Base-by-base conservation (phyloP, 306 rosid species). In the Gynostemma pentaphyllum region DNA sequence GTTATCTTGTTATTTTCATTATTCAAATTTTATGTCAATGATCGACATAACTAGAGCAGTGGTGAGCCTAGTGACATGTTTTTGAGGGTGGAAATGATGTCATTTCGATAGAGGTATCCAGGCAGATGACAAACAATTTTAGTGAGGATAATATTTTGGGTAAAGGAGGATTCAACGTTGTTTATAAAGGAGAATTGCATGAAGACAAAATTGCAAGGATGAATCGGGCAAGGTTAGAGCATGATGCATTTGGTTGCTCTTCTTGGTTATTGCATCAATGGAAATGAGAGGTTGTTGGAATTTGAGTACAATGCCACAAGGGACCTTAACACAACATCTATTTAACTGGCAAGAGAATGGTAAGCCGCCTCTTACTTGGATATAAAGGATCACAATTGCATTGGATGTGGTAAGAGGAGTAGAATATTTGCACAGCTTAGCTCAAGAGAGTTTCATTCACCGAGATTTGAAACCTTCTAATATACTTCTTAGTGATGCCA, bases 251-350 rank as follows among this genome's bases (percentile, higher is more conserved):
- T 48, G 21, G 54, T 48, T 21, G 54, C 54, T 48, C 54, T 48
- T 48, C 21, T 48, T 15, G 54, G 54, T 14, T 48, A 48, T 7
- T 48, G 54, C n/a, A 48, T 48, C 16, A 48, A 48, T 21, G 54
- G 54, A 13, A 48, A 21, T 2, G 54, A 48, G 54, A 48, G 54
- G 22, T 26, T 48, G 8, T 21, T 48, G 22, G 85, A 85, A 24
- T 88, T 81, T 18, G 96, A 88, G 75, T 77, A 83, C 62, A n/a
- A 83, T 88, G 96, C 87, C 96, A 14, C 95, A 88, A 65, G 96
- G 96, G 62, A 78, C 87, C 9, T n/a, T n/a, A n/a, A n/a, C n/a
- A n/a, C n/a, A n/a, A n/a, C n/a, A n/a, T n/a, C n/a, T n/a, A n/a
- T n/a, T 62, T 89, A 62, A 86, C 16, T 85, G 91, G 79, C 73